Conservation (phyloP, 1,284 basidiomycete genomes). For the Jaminaea rosea region DNA sequence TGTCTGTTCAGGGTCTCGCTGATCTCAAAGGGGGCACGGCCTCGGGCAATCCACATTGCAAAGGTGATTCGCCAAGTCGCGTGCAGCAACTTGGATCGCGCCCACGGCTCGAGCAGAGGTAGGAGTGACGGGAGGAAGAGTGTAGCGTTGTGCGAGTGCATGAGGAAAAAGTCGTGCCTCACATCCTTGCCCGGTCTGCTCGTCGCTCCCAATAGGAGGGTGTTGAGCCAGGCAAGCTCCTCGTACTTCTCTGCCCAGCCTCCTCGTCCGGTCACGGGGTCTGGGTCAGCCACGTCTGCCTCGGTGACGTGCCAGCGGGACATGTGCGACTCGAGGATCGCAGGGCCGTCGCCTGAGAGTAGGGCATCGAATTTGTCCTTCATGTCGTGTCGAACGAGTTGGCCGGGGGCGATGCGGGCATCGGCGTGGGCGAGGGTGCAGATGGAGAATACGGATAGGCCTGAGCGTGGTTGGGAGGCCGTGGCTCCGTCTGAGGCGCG, state of each 20-base stretch:
- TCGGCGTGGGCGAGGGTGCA: not conserved
- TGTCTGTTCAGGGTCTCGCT: not conserved
- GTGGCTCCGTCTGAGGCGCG: too few relatives aligned
- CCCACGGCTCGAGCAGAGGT: not conserved
- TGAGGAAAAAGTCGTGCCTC: slow-evolving; percentile 7
- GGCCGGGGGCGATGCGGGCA: not conserved
- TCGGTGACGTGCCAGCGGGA: not conserved
- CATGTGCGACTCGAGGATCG: not conserved
- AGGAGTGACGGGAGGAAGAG: slow-evolving; percentile 5
- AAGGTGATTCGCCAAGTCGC: not conserved
- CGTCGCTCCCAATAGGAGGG: slow-evolving; percentile 5
- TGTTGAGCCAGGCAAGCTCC: slow-evolving; percentile 3
- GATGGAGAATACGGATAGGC: not conserved
- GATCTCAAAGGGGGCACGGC: slow-evolving; percentile 1
- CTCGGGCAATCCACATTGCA: not conserved
- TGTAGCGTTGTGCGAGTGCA: slow-evolving; percentile 7
- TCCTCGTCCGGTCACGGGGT: not conserved
- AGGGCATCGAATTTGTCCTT: not conserved
- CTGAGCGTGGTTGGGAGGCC: too few relatives aligned
- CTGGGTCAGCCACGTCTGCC: not conserved
- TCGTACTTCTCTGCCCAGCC: slow-evolving; percentile 47
- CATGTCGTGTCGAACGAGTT: not conserved
- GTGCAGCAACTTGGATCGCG: slow-evolving; percentile 1
- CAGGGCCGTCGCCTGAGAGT: not conserved
- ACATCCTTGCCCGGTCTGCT: not conserved